Evolutionary conservation across 129 eudicot species (phyloP).

Genomic region (Flaveria bidentis): DNA sequence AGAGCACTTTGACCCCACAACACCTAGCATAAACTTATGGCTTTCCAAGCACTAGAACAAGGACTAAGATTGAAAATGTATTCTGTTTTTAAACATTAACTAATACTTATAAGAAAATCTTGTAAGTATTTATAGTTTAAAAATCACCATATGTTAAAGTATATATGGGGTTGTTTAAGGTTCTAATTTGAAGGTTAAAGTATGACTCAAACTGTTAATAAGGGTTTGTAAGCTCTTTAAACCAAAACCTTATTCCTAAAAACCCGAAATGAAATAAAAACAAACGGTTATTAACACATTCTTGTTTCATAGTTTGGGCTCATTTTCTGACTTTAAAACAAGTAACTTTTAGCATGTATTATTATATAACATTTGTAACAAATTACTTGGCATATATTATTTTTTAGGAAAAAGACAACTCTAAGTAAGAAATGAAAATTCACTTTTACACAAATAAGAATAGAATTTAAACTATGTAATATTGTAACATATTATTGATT

Average conservation of each 20-base stretch:
- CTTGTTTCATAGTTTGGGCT: background rate
- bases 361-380: background rate
- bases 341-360: no score
- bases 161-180: background rate
- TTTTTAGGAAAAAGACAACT: background rate
- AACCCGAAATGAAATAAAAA: background rate
- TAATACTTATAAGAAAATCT: background rate
- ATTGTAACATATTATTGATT: background rate
- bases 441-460: background rate
- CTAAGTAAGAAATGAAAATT: background rate
- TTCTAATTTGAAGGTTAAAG: background rate
- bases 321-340: background rate
- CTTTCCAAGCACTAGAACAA: constrained; percentile 28
- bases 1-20: constrained; percentile 50
- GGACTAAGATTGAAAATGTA: constrained; percentile 13
- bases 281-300: background rate
- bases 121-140: background rate
- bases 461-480: background rate
- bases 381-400: background rate
- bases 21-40: constrained; percentile 41
- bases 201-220: background rate
- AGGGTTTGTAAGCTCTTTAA: background rate
- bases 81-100: background rate
- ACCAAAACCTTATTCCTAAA: background rate
- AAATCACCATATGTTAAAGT: background rate